Evolutionary conservation across 2,329 filamentous ascomycete genomes (phyloP).

Genomic region (Rhinocladiella similis): DNA sequence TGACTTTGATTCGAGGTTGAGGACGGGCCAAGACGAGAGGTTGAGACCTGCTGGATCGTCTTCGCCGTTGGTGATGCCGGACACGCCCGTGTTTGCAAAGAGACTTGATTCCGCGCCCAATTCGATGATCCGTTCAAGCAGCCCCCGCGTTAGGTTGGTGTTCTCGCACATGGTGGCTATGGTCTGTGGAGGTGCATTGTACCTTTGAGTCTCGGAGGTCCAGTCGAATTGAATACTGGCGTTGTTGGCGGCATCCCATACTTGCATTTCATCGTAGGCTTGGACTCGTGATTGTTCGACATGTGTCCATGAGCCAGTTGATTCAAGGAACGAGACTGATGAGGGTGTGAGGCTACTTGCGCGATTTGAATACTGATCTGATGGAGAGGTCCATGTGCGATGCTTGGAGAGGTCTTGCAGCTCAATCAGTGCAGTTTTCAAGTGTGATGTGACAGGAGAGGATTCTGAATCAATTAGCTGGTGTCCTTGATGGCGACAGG

Average conservation of each 20-base stretch:
- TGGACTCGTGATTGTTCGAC: slow-evolving; percentile 73
- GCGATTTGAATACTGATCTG: slow-evolving; percentile 80
- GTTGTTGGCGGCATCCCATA: slow-evolving; percentile 92
- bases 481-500: not conserved
- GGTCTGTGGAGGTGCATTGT: slow-evolving; percentile 49
- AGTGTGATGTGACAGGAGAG: slow-evolving; percentile 70
- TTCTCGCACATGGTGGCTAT: slow-evolving; percentile 99
- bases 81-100: slow-evolving; percentile 75
- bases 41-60: slow-evolving; percentile 68
- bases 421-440: slow-evolving; percentile 88
- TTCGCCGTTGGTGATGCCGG: slow-evolving; percentile 74
- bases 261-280: slow-evolving; percentile 92
- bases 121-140: slow-evolving; percentile 70
- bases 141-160: slow-evolving; percentile 76
- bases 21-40: slow-evolving; percentile 81
- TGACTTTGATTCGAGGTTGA: slow-evolving; percentile 65
- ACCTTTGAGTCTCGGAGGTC: slow-evolving; percentile 45
- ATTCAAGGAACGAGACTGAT: slow-evolving; percentile 77
- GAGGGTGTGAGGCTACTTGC: slow-evolving; percentile 92
- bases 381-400: slow-evolving; percentile 64
- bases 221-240: slow-evolving; percentile 88
- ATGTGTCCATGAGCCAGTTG: slow-evolving; percentile 82
- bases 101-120: slow-evolving; percentile 60
- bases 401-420: slow-evolving; percentile 76
- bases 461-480: slow-evolving; percentile 56